A percentile compares a stretch with the other conserved stretches of the same genome.
Evolutionary conservation across 2,329 filamentous ascomycete genomes (phyloP).

Genomic region (Delphinella strobiligena): DNA sequence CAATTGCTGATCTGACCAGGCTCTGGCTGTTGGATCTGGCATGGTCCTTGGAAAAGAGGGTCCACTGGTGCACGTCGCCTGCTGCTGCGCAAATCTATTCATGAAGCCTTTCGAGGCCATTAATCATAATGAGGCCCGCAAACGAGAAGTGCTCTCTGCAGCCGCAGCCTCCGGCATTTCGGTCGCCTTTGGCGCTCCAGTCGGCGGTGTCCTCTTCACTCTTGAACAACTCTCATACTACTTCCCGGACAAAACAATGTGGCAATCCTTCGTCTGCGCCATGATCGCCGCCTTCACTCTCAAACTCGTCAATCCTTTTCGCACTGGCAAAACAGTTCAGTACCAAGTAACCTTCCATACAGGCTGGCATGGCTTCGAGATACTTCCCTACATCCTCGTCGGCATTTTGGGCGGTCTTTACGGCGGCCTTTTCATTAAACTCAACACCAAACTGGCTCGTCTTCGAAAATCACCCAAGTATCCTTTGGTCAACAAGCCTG

Average conservation of each 20-base stretch:
- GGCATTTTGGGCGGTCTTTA: conserved; percentile 89
- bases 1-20: conserved; percentile 38
- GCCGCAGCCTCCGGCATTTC: conserved; percentile 87
- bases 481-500: conserved; percentile 55
- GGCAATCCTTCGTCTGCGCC: conserved; percentile 97
- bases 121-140: conserved; percentile 82
- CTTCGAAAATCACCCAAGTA: conserved; percentile 60
- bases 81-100: conserved; percentile 88
- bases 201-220: conserved; percentile 89
- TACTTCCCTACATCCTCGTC: conserved; percentile 75
- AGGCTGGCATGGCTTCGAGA: conserved; percentile 89
- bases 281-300: conserved; percentile 96
- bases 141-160: conserved; percentile 84
- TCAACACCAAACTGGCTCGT: conserved; percentile 75
- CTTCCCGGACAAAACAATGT: conserved; percentile 99
- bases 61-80: conserved; percentile 88
- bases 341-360: conserved; percentile 91
- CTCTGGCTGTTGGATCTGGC: conserved; percentile 81
- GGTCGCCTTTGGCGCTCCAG: conserved; percentile 85
- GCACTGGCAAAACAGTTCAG: conserved; percentile 86
- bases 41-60: conserved; percentile 97
- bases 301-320: conserved; percentile 86
- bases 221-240: conserved; percentile 92
- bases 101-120: conserved; percentile 79
- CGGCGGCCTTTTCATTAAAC: conserved; percentile 85